phyloP scores from a whole-genome alignment of 2,329 filamentous ascomycete species.

The Remersonia thermophila region DNA sequence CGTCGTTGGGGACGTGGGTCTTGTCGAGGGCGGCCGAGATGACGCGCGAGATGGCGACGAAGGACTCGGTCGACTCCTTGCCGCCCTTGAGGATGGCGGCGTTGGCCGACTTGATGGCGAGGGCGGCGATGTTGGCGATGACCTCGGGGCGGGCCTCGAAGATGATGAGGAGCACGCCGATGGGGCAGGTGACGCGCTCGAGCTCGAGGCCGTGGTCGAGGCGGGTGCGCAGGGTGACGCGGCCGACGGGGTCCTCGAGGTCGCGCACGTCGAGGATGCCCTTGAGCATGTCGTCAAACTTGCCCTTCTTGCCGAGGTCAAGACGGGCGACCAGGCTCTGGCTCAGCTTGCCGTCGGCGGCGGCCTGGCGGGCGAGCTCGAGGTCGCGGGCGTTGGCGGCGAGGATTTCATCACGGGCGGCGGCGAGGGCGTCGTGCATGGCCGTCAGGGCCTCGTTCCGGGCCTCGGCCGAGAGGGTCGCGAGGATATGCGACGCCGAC shows the following conservation, averaged over 20 bases:
- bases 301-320: slow-evolving; percentile 74
- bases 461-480: slow-evolving; percentile 60
- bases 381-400: slow-evolving; percentile 80
- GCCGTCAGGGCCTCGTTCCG: slow-evolving; percentile 77
- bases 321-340: slow-evolving; percentile 77
- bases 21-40: slow-evolving; percentile 65
- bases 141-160: slow-evolving; percentile 97
- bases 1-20: slow-evolving; percentile 69
- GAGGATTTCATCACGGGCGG: slow-evolving; percentile 62
- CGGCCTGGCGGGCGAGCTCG: slow-evolving; percentile 58
- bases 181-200: slow-evolving; percentile 83
- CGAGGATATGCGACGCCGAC: slow-evolving; percentile 68
- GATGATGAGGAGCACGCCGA: slow-evolving; percentile 95
- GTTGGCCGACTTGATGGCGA: slow-evolving; percentile 95
- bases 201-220: slow-evolving; percentile 78
- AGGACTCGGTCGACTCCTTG: slow-evolving; percentile 92
- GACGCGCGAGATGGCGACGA: slow-evolving; percentile 74
- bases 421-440: slow-evolving; percentile 65
- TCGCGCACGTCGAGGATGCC: slow-evolving; percentile 81
- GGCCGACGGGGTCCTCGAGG: slow-evolving; percentile 85
- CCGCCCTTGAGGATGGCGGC: slow-evolving; percentile 94
- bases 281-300: slow-evolving; percentile 96
- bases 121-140: slow-evolving; percentile 91
- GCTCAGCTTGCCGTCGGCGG: slow-evolving; percentile 62
- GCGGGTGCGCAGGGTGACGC: slow-evolving; percentile 68